These are phyloP conservation scores for Gomphus sp. DNA, from an alignment of 1,284 basidiomycete genomes.

Conservation along the genomic window DNA sequence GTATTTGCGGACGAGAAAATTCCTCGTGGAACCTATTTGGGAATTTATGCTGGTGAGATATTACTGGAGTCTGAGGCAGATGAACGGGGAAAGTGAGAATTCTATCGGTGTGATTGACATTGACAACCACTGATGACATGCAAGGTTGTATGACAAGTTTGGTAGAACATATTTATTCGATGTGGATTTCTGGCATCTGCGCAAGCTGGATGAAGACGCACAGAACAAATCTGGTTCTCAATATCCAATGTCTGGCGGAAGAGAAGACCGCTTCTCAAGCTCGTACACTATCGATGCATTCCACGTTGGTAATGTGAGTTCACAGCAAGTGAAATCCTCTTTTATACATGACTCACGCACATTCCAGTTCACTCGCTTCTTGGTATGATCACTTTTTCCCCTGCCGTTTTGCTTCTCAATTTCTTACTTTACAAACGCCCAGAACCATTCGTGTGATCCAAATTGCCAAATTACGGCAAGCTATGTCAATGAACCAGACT, in stretches of 20 bases:
- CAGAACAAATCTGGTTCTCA: neutral
- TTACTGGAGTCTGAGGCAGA: constrained; percentile 61
- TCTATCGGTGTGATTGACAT: neutral
- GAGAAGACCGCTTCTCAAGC: neutral
- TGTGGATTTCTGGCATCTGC: constrained; percentile 66
- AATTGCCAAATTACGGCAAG: constrained; percentile 68
- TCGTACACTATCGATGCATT: constrained; percentile 71
- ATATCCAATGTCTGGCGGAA: too few relatives aligned
- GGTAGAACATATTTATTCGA: constrained; percentile 83
- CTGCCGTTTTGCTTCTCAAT: neutral
- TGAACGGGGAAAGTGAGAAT: constrained; percentile 50
- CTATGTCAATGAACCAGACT: constrained; percentile 57
- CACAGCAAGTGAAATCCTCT: neutral
- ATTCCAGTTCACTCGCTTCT: constrained; percentile 60
- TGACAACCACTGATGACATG: constrained; percentile 7
- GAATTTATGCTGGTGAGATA: constrained; percentile 80
- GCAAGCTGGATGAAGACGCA: constrained; percentile 18
- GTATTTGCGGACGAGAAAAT: constrained; percentile 63
- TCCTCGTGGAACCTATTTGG: constrained; percentile 62
- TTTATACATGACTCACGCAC: neutral
- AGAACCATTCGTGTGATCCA: constrained; percentile 89
- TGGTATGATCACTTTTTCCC: constrained; percentile 30
- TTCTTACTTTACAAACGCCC: neutral
- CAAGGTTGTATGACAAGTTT: constrained; percentile 64
- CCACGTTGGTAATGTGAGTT: constrained; percentile 76